Percentiles rank a stretch among this genome's conserved stretches.
Conservation (phyloP, 441 rosid species). For the Pelargonium australe region DNA sequence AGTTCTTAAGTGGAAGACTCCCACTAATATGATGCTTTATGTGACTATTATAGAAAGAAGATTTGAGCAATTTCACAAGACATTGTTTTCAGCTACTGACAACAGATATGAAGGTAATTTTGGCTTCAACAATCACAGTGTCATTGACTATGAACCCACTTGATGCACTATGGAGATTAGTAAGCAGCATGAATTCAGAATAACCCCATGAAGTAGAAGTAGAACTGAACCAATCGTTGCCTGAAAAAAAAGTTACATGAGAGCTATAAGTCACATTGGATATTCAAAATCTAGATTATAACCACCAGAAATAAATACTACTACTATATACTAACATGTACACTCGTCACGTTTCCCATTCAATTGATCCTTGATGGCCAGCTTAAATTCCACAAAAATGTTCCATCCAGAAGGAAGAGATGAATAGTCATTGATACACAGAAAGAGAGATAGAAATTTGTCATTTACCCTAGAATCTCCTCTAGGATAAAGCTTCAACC, state of each 20-base stretch:
- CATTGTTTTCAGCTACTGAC: not conserved
- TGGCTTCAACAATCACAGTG: not conserved
- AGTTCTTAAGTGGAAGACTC: no score
- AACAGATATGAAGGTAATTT: not conserved
- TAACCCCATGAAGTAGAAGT: not conserved
- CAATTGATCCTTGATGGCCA: not conserved
- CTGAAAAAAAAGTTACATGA: no score
- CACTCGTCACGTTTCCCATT: not conserved
- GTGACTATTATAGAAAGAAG: not conserved
- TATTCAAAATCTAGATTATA: no score
- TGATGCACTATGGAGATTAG: not conserved
- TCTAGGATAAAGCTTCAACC: not conserved
- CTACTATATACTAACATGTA: no score
- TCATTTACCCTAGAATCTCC: not conserved
- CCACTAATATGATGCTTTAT: no score
- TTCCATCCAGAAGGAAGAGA: not conserved
- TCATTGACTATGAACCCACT: not conserved
- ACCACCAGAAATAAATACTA: no score
- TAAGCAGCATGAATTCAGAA: not conserved
- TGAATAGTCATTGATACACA: not conserved
- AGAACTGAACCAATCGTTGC: no score
- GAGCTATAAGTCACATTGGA: no score
- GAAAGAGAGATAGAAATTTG: not conserved
- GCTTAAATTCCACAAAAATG: not conserved
- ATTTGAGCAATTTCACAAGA: not conserved